A percentile compares a stretch with the other conserved stretches of the same genome.
These are phyloP conservation scores for Alternaria sp. DNA, from an alignment of 2,329 filamentous ascomycete genomes.

Conservation along the genomic window DNA sequence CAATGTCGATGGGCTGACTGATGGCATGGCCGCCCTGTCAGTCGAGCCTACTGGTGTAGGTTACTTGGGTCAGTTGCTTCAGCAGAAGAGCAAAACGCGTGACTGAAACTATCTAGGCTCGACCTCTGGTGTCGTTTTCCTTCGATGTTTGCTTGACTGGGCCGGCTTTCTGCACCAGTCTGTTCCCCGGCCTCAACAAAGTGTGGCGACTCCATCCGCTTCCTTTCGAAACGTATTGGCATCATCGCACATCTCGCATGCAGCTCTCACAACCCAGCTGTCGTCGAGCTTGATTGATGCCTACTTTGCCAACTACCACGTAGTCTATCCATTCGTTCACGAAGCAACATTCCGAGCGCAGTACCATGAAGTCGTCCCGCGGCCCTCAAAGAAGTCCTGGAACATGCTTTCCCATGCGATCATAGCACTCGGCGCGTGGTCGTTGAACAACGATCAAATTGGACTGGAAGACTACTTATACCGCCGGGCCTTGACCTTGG, in stretches of 20 bases:
- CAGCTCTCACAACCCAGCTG: slow-evolving; percentile 27
- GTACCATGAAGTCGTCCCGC: slow-evolving; percentile 32
- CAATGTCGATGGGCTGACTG: slow-evolving; percentile 28
- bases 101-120: slow-evolving; percentile 21
- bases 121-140: slow-evolving; percentile 34
- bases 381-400: slow-evolving; percentile 29
- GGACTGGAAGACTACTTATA: slow-evolving; percentile 34
- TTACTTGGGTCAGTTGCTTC: slow-evolving; percentile 23
- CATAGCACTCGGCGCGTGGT: slow-evolving; percentile 32
- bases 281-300: slow-evolving; percentile 30
- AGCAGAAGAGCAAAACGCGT: not conserved
- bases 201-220: slow-evolving; percentile 10
- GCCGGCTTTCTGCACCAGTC: slow-evolving; percentile 35
- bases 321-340: slow-evolving; percentile 34
- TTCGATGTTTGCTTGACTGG: slow-evolving; percentile 35
- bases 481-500: slow-evolving; percentile 30
- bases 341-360: slow-evolving; percentile 37
- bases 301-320: slow-evolving; percentile 33
- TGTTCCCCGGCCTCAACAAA: slow-evolving; percentile 15
- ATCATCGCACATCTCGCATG: slow-evolving; percentile 31
- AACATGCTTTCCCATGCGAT: slow-evolving; percentile 35
- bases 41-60: slow-evolving; percentile 36
- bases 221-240: slow-evolving; percentile 23
- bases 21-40: slow-evolving; percentile 37
- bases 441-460: slow-evolving; percentile 29